Conservation (phyloP, 1,284 basidiomycete species). For the Retiboletus fuscus region DNA sequence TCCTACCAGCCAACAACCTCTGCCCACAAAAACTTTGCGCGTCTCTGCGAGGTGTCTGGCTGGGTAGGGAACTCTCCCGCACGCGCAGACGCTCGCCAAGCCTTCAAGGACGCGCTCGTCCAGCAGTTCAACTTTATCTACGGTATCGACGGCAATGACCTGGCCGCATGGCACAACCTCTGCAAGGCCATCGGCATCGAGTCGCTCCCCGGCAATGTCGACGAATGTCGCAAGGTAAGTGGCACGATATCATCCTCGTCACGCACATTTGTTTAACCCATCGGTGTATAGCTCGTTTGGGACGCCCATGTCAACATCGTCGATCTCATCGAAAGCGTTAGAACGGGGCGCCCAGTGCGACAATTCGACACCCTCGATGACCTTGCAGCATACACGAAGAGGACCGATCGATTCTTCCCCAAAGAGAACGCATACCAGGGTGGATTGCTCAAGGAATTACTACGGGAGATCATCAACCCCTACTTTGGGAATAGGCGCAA, state of each 20-base stretch:
- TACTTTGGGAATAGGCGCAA: slow-evolving; percentile 40
- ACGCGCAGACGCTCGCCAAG: slow-evolving; percentile 15
- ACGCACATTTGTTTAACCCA: neutral
- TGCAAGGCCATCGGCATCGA: slow-evolving; percentile 36
- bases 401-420: slow-evolving; percentile 52
- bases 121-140: slow-evolving; percentile 50
- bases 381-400: slow-evolving; percentile 51
- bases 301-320: slow-evolving; percentile 53
- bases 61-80: slow-evolving; percentile 16
- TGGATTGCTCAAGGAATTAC: slow-evolving; percentile 53
- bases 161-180: slow-evolving; percentile 49
- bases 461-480: too few relatives aligned
- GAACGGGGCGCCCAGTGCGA: slow-evolving; percentile 31
- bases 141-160: slow-evolving; percentile 45
- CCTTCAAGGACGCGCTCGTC: slow-evolving; percentile 45
- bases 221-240: slow-evolving; percentile 43
- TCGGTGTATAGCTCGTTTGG: slow-evolving; percentile 40
- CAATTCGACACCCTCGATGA: slow-evolving; percentile 45
- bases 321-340: slow-evolving; percentile 49
- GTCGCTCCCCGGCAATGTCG: slow-evolving; percentile 40
- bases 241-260: neutral
- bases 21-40: slow-evolving; percentile 32
- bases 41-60: slow-evolving; percentile 18
- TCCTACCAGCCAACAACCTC: slow-evolving; percentile 26
- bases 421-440: slow-evolving; percentile 52